Conservation (phyloP, 257 asterid species). For the Avicennia marina region DNA sequence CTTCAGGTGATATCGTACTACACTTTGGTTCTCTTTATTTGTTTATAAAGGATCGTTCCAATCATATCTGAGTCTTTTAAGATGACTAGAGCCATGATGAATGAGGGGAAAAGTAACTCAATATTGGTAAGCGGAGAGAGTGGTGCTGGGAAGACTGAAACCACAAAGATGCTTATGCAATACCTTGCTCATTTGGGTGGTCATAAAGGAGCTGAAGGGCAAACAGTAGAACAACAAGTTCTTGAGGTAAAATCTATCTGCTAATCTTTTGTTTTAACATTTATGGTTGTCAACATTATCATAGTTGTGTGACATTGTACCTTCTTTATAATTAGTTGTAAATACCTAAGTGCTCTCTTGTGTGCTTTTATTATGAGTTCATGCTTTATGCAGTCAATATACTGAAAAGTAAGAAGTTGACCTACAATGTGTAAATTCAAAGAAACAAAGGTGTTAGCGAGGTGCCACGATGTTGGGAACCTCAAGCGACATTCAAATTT, state of each 20-base stretch:
- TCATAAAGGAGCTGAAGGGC: conserved; percentile 55
- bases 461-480: not conserved
- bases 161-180: conserved; percentile 69
- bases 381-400: not conserved
- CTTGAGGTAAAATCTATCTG: conserved; percentile 45
- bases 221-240: conserved; percentile 72
- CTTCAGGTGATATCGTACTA: conserved; percentile 58
- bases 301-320: not conserved
- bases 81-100: conserved; percentile 58
- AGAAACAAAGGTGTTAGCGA: not conserved
- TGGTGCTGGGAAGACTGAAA: conserved; percentile 76
- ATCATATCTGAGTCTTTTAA: conserved; percentile 30
- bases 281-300: conserved; percentile 23
- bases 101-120: conserved; percentile 60
- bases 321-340: no score
- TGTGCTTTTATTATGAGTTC: conserved; percentile 1
- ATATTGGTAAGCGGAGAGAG: conserved; percentile 72
- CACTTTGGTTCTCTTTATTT: conserved; percentile 7
- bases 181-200: conserved; percentile 73
- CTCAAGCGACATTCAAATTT: not conserved
- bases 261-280: not conserved
- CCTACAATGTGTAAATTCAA: not conserved
- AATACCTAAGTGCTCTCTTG: conserved; percentile 41
- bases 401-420: not conserved
- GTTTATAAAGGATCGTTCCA: conserved; percentile 18